phyloP scores from a whole-genome alignment of 2,329 filamentous ascomycete species.

The Colletotrichum viniferum region DNA sequence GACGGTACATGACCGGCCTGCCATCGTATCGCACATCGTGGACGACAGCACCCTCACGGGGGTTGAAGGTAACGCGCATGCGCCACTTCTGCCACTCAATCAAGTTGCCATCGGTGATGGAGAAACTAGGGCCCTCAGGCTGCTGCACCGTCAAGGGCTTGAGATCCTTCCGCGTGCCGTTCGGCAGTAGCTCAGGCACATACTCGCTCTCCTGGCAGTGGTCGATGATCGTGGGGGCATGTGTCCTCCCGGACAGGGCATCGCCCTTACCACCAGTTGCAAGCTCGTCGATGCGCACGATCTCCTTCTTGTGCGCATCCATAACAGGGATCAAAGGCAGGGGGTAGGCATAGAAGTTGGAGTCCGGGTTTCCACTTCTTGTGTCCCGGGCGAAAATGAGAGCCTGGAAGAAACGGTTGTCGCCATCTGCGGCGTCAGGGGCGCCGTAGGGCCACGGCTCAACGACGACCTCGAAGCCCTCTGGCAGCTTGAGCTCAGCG shows the following conservation, averaged over 20 bases:
- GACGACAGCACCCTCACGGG: conserved; percentile 61
- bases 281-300: conserved; percentile 37
- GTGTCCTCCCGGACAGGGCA: conserved; percentile 14
- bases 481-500: conserved; percentile 30
- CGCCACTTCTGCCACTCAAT: conserved; percentile 59
- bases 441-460: conserved; percentile 47
- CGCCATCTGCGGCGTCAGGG: conserved; percentile 31
- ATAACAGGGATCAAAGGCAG: conserved; percentile 50
- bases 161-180: conserved; percentile 50
- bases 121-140: conserved; percentile 65
- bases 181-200: conserved; percentile 43
- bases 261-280: conserved; percentile 37
- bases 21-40: conserved; percentile 64
- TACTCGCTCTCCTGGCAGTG: conserved; percentile 41
- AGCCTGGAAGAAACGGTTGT: conserved; percentile 35
- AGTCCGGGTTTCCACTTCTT: conserved; percentile 38
- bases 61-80: conserved; percentile 65
- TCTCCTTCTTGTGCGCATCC: conserved; percentile 31
- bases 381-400: conserved; percentile 36
- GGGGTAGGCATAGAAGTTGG: conserved; percentile 55
- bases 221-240: conserved; percentile 26
- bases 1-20: conserved; percentile 59
- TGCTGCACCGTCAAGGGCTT: conserved; percentile 68
- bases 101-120: conserved; percentile 40
- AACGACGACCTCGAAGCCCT: conserved; percentile 40